Conservation (phyloP, 2,329 filamentous ascomycete species). For the Epichloe gansuensis region DNA sequence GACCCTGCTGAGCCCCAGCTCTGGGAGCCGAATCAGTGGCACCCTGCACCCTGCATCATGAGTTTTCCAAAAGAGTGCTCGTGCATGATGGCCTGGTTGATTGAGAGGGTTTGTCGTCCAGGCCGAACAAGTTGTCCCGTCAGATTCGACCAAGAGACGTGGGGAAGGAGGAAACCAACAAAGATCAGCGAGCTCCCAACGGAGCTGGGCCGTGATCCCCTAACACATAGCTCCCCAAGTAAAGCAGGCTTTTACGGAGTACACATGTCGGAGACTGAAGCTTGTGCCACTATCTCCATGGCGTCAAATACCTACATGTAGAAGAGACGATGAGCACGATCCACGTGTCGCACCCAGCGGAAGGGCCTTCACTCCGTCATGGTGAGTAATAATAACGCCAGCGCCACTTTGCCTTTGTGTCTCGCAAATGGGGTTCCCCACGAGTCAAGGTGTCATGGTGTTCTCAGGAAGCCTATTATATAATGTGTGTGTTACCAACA, state of each 20-base stretch:
- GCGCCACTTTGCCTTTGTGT: no score
- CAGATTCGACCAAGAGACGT: background rate
- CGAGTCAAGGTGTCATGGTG: background rate
- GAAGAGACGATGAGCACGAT: background rate
- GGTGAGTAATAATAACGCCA: no score
- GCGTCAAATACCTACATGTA: background rate
- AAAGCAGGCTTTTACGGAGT: background rate
- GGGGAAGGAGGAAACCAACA: background rate
- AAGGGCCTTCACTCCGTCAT: no score
- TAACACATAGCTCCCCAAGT: background rate
- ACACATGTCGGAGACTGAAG: background rate
- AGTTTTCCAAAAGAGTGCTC: background rate
- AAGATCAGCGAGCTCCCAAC: background rate
- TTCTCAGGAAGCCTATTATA: background rate
- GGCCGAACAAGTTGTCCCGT: background rate
- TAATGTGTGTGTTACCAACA: background rate
- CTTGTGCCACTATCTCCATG: background rate
- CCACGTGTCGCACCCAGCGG: no score
- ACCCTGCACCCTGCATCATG: background rate
- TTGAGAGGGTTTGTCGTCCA: background rate
- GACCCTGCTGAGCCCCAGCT: background rate
- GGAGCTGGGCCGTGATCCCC: background rate
- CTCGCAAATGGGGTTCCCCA: background rate
- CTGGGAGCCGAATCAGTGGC: background rate
- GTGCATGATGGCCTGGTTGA: background rate